phyloP scores from a whole-genome alignment of 108 stramenopile genomes.

The Nitzschia sp. region DNA sequence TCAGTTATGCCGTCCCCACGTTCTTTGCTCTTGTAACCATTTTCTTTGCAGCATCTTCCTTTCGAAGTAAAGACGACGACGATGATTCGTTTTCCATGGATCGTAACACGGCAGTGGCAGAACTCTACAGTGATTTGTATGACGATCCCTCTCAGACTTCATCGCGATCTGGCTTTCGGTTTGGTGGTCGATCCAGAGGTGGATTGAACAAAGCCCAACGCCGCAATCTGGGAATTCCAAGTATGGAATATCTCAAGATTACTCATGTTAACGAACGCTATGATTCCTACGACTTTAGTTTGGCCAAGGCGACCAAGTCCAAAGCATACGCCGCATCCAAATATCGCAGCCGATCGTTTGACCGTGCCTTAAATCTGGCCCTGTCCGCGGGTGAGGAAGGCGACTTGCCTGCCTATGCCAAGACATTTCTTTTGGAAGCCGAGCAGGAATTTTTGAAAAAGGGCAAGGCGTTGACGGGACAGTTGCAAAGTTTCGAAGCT shows the following conservation, averaged over 20 bases:
- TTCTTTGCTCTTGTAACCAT: slow-evolving; percentile 41
- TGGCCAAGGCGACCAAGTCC: slow-evolving; percentile 66
- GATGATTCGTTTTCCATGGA: slow-evolving; percentile 17
- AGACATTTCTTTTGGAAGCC: slow-evolving; percentile 47
- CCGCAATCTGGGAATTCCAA: slow-evolving; percentile 70
- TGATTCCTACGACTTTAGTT: slow-evolving; percentile 71
- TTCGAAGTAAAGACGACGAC: slow-evolving; percentile 1
- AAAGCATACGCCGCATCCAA: slow-evolving; percentile 69
- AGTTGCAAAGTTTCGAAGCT: slow-evolving; percentile 45
- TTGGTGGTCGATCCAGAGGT: not conserved
- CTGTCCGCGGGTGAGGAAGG: slow-evolving; percentile 10
- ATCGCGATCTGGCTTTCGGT: slow-evolving; percentile 2
- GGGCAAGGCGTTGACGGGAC: slow-evolving; percentile 42
- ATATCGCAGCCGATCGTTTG: slow-evolving; percentile 62
- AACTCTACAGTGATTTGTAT: slow-evolving; percentile 83
- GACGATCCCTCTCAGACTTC: slow-evolving; percentile 23
- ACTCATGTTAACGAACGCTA: slow-evolving; percentile 71
- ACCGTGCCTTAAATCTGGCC: slow-evolving; percentile 47
- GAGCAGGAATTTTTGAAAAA: slow-evolving; percentile 66
- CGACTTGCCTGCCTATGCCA: slow-evolving; percentile 38
- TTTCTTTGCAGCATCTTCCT: slow-evolving; percentile 28
- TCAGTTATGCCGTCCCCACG: slow-evolving; percentile 51
- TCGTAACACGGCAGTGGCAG: slow-evolving; percentile 46
- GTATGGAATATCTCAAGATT: slow-evolving; percentile 57
- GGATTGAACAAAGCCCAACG: slow-evolving; percentile 29